Evolutionary conservation across 495 filamentous ascomycete genomes (phyloP), one percentile per base, ranked within the genome.

Genomic region (Talaromyces nanjingensis): DNA sequence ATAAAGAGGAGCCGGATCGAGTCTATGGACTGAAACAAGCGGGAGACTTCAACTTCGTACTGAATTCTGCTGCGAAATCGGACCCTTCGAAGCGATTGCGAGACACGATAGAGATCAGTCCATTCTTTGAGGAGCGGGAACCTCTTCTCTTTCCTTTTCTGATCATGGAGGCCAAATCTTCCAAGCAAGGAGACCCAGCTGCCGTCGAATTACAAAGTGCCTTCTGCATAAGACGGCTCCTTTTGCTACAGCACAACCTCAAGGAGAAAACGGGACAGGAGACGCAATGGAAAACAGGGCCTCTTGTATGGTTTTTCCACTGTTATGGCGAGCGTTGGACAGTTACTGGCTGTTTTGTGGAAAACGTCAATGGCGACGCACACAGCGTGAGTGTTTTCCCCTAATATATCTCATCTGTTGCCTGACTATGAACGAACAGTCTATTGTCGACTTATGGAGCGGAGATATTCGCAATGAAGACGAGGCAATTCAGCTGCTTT

Each of bases 401-500:
- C 8, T 1, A 6, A 29, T 24, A 6, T 29, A 55, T 4, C 22
- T 29, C 24, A 16, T 20, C 45, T 2, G 22, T 55, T 16, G 6
- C 6, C 52, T 55, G 3, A 55, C 25, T 0, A 29, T 14, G 8
- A 12, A n/a, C 2, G 55, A 55, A 14, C 24, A 70, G 66, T 29
- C 24, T 52, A 45, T 71, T 56, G 29, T 66, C 24, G 62, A 64
- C 34, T 53, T 73, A 45, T 75, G 70, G 72, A 59, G 47, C 68
- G 70, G 69, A 24, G 59, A 59, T 37, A 69, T 73, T 39, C 37
- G 65, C 31, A 55, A 53, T 9, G 45, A 64, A 56, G 65, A 74
- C 63, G 68, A 47, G 2, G 68, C 72, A 4, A 34, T 76, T 25
- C 71, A 74, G 42, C 68, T 74, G 16, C 60, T 74, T 14, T 62